Base-by-base conservation (phyloP, 202 grass and related monocot species). In the Carex sylvatica region DNA sequence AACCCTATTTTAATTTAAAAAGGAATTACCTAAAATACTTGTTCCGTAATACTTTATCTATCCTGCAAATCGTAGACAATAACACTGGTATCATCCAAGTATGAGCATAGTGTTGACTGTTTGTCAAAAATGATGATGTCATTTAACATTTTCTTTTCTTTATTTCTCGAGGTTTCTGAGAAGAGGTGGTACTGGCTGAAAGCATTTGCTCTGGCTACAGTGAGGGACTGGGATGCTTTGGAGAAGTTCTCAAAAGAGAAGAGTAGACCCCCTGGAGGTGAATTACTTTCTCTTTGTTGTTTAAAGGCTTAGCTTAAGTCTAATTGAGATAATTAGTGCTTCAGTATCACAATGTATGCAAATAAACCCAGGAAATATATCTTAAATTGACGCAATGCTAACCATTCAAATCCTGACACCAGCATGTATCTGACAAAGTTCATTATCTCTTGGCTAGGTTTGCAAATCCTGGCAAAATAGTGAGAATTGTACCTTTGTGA, bases 161-260 rank as follows among this genome's bases (percentile, higher is more conserved):
- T 86, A 31, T 46, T 88, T 79, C 9, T 87, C 54, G 59, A 99
- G 96, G 91, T 99, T 89, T 94, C 96, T 86, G 96, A 99, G 86
- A 99, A 99, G 83, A 93, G 96, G 78, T 99, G 93, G 96, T 99
- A 99, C 85, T 96, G 89, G 96, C 88, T 99, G 61, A 99, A 99
- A 89, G 86, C 96, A 36, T 99, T 92, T 87, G 96, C 96, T 85
- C 83, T 99, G 55, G 91, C 96, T 80, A 99, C 96, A n/a, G 93
- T 96, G 74, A 91, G 96, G 65, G 94, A 99, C 70, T 99, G 92
- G 93, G 93, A 96, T 87, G 93, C 87, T 80, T 83, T 99, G 74
- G 96, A 99, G 87, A 93, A 95, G 33, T 91, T 96, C 66, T 90
- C 93, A 4, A 96, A 88, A 86, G 93, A 99, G 85, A 93, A 80